Percentiles rank a stretch among this genome's conserved stretches.
Conservation (phyloP, 257 asterid species). For the Solanum bulbocastanum region DNA sequence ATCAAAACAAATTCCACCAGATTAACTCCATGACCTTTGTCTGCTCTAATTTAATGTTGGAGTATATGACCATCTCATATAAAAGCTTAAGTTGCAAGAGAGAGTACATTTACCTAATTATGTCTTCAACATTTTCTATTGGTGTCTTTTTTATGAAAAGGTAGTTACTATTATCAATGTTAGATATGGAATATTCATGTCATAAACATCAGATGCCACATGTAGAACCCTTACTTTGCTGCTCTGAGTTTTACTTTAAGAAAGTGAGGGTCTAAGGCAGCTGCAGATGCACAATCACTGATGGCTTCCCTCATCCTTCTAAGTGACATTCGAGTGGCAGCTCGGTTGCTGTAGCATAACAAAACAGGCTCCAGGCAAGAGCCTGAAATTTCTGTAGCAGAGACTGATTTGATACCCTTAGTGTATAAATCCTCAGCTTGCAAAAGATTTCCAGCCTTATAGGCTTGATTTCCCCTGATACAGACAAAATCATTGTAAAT, state of each 20-base stretch:
- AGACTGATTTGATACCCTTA: slow-evolving; percentile 51
- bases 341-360: slow-evolving; percentile 94
- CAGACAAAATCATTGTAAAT: slow-evolving; percentile 1
- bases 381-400: slow-evolving; percentile 19
- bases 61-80: not conserved
- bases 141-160: not conserved
- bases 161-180: not conserved
- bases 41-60: not conserved
- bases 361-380: slow-evolving; percentile 38
- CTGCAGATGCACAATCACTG: slow-evolving; percentile 69
- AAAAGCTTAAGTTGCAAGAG: not conserved
- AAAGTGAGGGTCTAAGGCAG: slow-evolving; percentile 60
- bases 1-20: not conserved
- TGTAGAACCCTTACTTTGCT: slow-evolving; percentile 57
- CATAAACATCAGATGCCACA: not conserved
- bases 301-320: slow-evolving; percentile 85
- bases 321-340: slow-evolving; percentile 89
- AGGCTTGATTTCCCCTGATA: slow-evolving; percentile 88
- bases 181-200: not conserved
- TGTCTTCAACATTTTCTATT: not conserved
- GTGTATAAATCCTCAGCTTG: slow-evolving; percentile 80
- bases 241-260: slow-evolving; percentile 69
- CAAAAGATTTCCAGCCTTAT: slow-evolving; percentile 52
- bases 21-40: not conserved
- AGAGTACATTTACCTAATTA: not conserved